phyloP scores from a whole-genome alignment of 805 yeast genomes.

The Monosporozyma unispora region DNA sequence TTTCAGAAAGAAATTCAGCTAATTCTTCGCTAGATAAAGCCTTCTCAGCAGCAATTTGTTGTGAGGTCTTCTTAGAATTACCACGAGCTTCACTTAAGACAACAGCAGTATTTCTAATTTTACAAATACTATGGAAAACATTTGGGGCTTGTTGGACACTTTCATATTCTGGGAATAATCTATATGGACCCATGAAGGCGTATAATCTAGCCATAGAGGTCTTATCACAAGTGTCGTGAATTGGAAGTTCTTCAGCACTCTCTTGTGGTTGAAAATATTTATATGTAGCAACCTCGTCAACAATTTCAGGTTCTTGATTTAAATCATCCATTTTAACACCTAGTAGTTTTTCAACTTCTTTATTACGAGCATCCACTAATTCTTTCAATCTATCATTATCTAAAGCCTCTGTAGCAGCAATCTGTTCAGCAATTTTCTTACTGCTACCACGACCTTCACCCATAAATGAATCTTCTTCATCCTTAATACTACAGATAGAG shows the following conservation, averaged over 20 bases:
- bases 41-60: slow-evolving; percentile 13
- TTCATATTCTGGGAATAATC: slow-evolving; percentile 10
- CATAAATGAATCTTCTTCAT: slow-evolving; percentile 5
- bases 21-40: slow-evolving; percentile 3
- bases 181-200: slow-evolving; percentile 8
- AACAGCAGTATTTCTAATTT: slow-evolving; percentile 7
- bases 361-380: background rate
- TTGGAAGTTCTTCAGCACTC: background rate
- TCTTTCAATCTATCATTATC: background rate
- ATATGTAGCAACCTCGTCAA: background rate
- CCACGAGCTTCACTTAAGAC: slow-evolving; percentile 15
- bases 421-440: slow-evolving; percentile 12
- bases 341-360: background rate
- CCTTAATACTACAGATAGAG: slow-evolving; percentile 7
- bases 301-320: background rate
- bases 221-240: slow-evolving; percentile 6
- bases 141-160: slow-evolving; percentile 2
- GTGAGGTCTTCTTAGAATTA: slow-evolving; percentile 13
- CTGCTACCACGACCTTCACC: slow-evolving; percentile 13
- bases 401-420: slow-evolving; percentile 10
- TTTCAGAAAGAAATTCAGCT: background rate
- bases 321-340: background rate
- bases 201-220: slow-evolving; percentile 11
- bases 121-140: slow-evolving; percentile 10
- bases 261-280: slow-evolving; percentile 2